Conservation (phyloP, 176 grass and related monocot genomes). For the Zoysia japonica region DNA sequence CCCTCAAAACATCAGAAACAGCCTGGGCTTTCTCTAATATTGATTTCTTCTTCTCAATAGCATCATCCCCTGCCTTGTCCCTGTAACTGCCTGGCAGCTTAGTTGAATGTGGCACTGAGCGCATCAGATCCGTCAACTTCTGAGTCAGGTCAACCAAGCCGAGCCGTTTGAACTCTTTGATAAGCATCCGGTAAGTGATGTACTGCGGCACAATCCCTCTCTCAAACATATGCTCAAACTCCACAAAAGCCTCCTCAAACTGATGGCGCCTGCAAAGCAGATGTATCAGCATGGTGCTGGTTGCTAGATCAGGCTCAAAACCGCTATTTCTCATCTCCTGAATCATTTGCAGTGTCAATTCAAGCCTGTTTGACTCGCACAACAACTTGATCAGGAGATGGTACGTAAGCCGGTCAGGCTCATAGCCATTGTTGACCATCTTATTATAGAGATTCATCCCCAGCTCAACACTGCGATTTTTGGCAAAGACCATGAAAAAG, state of each 20-base stretch:
- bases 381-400: constrained; percentile 78
- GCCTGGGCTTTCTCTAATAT: constrained; percentile 67
- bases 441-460: constrained; percentile 86
- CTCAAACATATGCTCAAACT: constrained; percentile 75
- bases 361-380: constrained; percentile 49
- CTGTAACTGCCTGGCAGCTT: constrained; percentile 71
- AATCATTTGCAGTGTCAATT: constrained; percentile 64
- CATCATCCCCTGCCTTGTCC: constrained; percentile 51
- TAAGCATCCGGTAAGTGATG: constrained; percentile 74
- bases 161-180: constrained; percentile 61
- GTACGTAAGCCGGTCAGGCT: constrained; percentile 55
- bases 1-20: constrained; percentile 68
- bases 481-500: constrained; percentile 71
- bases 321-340: constrained; percentile 63
- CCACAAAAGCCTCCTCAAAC: constrained; percentile 59
- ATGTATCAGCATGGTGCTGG: constrained; percentile 84
- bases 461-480: constrained; percentile 52
- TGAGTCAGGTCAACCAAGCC: constrained; percentile 50
- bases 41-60: constrained; percentile 52
- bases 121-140: constrained; percentile 61
- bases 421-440: constrained; percentile 72
- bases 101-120: constrained; percentile 68
- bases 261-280: constrained; percentile 58
- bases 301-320: constrained; percentile 70
- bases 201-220: constrained; percentile 78